Evolutionary conservation across 257 asterid genomes (phyloP).

Genomic region (Euphrasia confusa): DNA sequence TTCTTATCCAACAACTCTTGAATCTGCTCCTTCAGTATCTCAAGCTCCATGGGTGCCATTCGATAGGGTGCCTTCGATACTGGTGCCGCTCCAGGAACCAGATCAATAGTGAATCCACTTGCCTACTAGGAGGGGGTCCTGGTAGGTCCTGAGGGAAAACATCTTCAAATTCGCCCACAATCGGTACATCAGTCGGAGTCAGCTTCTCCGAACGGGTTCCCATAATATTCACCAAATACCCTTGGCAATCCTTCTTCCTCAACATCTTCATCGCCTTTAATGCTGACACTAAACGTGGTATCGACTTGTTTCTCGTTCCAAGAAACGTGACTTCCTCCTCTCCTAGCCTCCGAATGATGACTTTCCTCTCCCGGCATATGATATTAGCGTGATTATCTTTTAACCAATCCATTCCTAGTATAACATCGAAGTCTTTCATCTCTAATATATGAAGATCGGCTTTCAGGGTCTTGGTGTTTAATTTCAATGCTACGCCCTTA

Average conservation of each 20-base stretch:
- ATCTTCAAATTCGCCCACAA: neutral
- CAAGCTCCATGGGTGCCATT: neutral
- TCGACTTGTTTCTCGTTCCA: neutral
- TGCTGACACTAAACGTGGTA: neutral
- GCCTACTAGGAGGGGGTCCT: neutral
- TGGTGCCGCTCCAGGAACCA: neutral
- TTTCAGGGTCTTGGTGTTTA: no score
- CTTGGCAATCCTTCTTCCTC: neutral
- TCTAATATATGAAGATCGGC: neutral
- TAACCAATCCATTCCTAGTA: neutral
- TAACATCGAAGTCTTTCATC: neutral
- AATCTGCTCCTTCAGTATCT: neutral
- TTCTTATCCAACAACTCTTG: neutral
- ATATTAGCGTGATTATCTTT: neutral
- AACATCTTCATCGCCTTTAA: neutral
- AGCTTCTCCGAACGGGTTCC: neutral
- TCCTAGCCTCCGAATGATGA: neutral
- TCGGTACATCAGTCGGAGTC: neutral
- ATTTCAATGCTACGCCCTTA: neutral
- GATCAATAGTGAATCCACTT: neutral
- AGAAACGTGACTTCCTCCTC: neutral
- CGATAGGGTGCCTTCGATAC: neutral
- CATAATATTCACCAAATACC: neutral
- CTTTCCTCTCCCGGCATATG: neutral
- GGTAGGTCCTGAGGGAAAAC: neutral